phyloP scores from a whole-genome alignment of 2,329 filamentous ascomycete genomes.

The Verticillium klebahnii region DNA sequence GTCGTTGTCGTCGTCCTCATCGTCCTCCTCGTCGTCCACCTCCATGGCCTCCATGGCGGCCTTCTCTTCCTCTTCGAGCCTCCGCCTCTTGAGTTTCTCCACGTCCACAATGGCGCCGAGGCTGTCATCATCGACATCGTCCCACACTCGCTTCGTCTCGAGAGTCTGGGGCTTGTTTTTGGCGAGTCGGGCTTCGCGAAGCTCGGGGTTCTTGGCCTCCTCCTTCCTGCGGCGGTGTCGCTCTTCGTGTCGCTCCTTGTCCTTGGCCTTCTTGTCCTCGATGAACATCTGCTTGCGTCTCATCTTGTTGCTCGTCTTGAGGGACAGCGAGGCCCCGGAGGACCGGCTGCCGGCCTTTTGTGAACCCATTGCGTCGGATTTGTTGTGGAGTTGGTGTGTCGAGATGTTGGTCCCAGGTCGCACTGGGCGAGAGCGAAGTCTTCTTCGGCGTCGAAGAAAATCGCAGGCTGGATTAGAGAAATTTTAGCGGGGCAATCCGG shows the following conservation, averaged over 20 bases:
- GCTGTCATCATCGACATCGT: conserved; percentile 62
- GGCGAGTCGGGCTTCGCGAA: conserved; percentile 68
- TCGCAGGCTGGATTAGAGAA: conserved; percentile 4
- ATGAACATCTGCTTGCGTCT: conserved; percentile 74
- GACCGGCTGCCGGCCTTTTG: conserved; percentile 11
- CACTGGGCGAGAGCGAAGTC: not conserved
- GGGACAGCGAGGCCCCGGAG: conserved; percentile 26
- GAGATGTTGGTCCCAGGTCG: not conserved
- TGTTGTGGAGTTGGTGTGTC: not conserved
- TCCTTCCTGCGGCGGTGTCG: conserved; percentile 77
- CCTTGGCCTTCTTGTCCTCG: conserved; percentile 71
- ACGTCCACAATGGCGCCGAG: conserved; percentile 54
- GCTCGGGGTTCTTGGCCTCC: conserved; percentile 75
- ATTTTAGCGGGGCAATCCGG: conserved; percentile 13
- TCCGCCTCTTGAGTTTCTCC: conserved; percentile 53
- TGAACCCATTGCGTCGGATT: conserved; percentile 10
- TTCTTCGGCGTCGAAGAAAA: not conserved
- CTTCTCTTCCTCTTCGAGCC: conserved; percentile 49
- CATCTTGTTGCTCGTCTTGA: conserved; percentile 67
- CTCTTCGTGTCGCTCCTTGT: conserved; percentile 69
- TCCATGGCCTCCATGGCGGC: conserved; percentile 37
- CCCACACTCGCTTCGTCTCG: conserved; percentile 87
- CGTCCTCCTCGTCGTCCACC: conserved; percentile 38
- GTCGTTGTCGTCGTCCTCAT: conserved; percentile 54
- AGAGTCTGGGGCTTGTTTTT: conserved; percentile 77